Conservation (phyloP, 73 alveolate genomes). For the Paramecium sexaurelia region DNA sequence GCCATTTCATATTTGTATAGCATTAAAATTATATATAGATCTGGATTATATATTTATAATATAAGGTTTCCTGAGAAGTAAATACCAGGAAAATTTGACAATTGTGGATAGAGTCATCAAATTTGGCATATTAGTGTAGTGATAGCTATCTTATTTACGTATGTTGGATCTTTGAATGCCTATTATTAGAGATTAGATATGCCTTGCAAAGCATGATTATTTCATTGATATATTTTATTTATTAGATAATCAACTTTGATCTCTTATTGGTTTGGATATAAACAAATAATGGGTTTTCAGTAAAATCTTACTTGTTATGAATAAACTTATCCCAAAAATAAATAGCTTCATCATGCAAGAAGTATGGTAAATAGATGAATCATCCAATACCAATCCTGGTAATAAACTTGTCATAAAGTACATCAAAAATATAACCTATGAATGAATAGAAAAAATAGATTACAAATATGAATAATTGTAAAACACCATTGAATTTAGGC, state of each 20-base stretch:
- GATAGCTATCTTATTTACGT: constrained; percentile 71
- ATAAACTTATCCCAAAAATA: background rate
- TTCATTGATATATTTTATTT: background rate
- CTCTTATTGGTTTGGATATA: constrained; percentile 51
- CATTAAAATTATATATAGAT: background rate
- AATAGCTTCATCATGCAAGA: background rate
- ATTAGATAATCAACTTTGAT: constrained; percentile 40
- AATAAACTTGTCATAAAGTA: background rate
- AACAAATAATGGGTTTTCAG: constrained; percentile 25
- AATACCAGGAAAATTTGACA: constrained; percentile 87
- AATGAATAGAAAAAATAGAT: background rate
- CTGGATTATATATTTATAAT: constrained; percentile 83
- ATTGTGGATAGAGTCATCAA: constrained; percentile 73
- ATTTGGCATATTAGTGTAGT: constrained; percentile 73
- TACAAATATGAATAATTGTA: background rate
- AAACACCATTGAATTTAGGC: background rate
- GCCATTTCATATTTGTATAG: constrained; percentile 79
- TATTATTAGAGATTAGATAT: constrained; percentile 44
- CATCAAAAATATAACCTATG: background rate
- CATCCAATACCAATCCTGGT: background rate
- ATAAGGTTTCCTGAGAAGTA: constrained; percentile 87
- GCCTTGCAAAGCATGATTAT: constrained; percentile 13
- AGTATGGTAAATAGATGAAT: background rate
- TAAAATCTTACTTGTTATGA: background rate
- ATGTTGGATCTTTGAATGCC: constrained; percentile 68